phyloP scores from a whole-genome alignment of 2,329 filamentous ascomycete genomes.

The Fusarium poae region DNA sequence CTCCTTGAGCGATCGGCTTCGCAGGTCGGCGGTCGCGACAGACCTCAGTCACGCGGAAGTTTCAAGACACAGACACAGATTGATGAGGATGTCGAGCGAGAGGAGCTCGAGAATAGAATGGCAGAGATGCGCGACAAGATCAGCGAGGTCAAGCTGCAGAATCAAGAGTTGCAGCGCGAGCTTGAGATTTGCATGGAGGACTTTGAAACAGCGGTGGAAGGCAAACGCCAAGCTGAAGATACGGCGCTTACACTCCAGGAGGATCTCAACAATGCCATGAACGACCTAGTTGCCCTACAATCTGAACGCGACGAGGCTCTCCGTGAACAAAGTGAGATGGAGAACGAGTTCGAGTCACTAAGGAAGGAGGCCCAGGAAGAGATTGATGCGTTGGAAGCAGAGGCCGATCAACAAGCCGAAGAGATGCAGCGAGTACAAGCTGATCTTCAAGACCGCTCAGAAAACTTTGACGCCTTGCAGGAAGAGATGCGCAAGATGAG shows the following conservation, averaged over 20 bases:
- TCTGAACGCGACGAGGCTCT: conserved; percentile 88
- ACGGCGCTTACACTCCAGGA: conserved; percentile 75
- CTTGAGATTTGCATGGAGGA: conserved; percentile 84
- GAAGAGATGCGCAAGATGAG: conserved; percentile 94
- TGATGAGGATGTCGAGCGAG: conserved; percentile 81
- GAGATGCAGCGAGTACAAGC: conserved; percentile 77
- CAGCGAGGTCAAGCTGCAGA: conserved; percentile 87
- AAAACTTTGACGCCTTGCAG: conserved; percentile 92
- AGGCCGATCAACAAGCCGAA: conserved; percentile 78
- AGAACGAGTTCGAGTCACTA: conserved; percentile 71
- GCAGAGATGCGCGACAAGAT: conserved; percentile 87
- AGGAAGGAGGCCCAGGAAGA: conserved; percentile 74
- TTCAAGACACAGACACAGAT: conserved; percentile 73
- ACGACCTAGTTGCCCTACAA: conserved; percentile 83
- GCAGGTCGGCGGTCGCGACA: conserved; percentile 75
- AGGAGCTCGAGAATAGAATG: conserved; percentile 87
- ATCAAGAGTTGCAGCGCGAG: conserved; percentile 88
- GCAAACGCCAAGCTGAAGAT: conserved; percentile 71
- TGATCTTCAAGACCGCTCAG: conserved; percentile 80
- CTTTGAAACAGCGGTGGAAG: conserved; percentile 78
- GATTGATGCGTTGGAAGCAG: conserved; percentile 75
- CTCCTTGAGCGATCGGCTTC: conserved; percentile 95
- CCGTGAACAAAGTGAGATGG: conserved; percentile 71
- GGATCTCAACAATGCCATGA: conserved; percentile 82
- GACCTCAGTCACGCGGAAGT: conserved; percentile 81